Evolutionary conservation across 2,329 filamentous ascomycete species (phyloP), one percentile per base, ranked within the genome.

Genomic region (Sarocladiaceae sp.): DNA sequence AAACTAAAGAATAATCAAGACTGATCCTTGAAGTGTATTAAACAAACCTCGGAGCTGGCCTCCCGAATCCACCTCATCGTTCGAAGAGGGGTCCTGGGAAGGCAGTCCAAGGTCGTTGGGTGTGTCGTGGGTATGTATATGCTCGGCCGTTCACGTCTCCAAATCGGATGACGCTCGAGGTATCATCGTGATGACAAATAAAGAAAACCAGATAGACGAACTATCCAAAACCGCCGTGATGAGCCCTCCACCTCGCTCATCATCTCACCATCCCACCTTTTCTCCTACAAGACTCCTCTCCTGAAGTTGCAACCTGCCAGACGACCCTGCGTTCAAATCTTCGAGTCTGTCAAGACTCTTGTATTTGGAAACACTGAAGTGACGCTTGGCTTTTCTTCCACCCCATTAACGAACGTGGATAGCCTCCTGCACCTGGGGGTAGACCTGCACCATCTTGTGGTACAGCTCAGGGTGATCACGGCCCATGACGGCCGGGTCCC

Each of bases 381-480:
- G 10, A 33, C 10, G 15, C 15, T 15, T 15, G 29, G 29, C 15
- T 8, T 15, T 33, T 33, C 10, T 8, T 33, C 29, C 29, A 8
- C 11, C 8, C 11, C 36, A 18, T 20, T 18, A 56, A 11, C 59
- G 58, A 13, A 56, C 56, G 3, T 55, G 85, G 54, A 94, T 88
- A 20, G 87, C 85, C 61, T 87, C 75, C 71, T 94, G 88, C 3
- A 96, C 86, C 56, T 87, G 82, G 7, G 92, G 92, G 64, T 96
- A 97, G 13, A 96, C 84, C 50, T 78, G 72, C 1, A 96, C 76
- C 83, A 97, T 87, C 56, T 82, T 78, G 15, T 83, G 73, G 67
- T 93, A 97, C 44, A 97, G 71, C 55, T 95, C 90, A 0, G 85
- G 83, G 67, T 96, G 92, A 53, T 94, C 85, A 37, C 81, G 76